phyloP scores from a whole-genome alignment of 164 flowering plant species.

The Aristolochia fimbriata region DNA sequence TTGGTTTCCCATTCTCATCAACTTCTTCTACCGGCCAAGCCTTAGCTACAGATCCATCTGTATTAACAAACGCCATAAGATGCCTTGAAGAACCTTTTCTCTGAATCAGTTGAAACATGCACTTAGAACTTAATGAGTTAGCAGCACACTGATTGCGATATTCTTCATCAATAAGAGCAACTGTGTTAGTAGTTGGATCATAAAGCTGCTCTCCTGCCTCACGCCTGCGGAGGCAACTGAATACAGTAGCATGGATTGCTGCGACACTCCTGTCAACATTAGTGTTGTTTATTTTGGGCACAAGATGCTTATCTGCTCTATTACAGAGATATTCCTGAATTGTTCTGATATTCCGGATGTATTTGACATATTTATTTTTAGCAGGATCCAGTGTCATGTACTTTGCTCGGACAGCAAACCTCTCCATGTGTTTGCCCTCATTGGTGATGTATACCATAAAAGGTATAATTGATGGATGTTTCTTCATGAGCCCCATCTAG shows the following conservation, averaged over 20 bases:
- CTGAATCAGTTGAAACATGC: slow-evolving; percentile 84
- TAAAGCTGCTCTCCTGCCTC: slow-evolving; percentile 71
- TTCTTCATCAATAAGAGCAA: slow-evolving; percentile 54
- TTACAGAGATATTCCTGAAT: slow-evolving; percentile 82
- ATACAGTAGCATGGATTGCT: slow-evolving; percentile 88
- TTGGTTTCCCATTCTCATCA: slow-evolving; percentile 36
- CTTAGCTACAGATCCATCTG: slow-evolving; percentile 82
- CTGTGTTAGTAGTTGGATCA: slow-evolving; percentile 65
- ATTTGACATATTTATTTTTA: slow-evolving; percentile 82
- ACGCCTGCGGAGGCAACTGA: slow-evolving; percentile 75
- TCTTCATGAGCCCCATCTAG: slow-evolving; percentile 93
- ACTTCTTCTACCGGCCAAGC: slow-evolving; percentile 71
- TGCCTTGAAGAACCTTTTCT: slow-evolving; percentile 76
- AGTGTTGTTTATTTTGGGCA: slow-evolving; percentile 83
- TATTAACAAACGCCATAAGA: slow-evolving; percentile 75
- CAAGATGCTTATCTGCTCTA: slow-evolving; percentile 83
- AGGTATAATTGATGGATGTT: slow-evolving; percentile 84
- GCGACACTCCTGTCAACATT: slow-evolving; percentile 91
- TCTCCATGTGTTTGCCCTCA: slow-evolving; percentile 78
- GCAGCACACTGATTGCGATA: slow-evolving; percentile 76
- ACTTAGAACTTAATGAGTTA: slow-evolving; percentile 69
- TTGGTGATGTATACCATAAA: slow-evolving; percentile 83
- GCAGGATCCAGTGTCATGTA: slow-evolving; percentile 92
- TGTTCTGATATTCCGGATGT: slow-evolving; percentile 75
- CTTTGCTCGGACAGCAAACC: slow-evolving; percentile 90